Percentiles rank a stretch among this genome's conserved stretches.
Conservation (phyloP, 2,329 filamentous ascomycete species). For the Lojkania enalia region DNA sequence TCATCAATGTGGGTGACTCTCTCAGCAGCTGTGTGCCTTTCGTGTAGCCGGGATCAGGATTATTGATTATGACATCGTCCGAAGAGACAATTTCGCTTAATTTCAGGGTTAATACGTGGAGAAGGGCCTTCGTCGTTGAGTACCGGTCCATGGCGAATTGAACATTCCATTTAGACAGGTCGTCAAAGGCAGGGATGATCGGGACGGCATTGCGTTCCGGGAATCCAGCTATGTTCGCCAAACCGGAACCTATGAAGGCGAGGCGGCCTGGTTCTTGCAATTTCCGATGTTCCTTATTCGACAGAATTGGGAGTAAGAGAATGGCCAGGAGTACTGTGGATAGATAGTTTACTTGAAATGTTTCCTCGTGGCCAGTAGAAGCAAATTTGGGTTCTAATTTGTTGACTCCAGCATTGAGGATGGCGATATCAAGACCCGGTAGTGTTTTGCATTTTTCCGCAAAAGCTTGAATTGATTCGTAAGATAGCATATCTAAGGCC, state of each 20-base stretch:
- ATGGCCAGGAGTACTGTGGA: constrained; percentile 57
- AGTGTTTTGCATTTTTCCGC: constrained; percentile 16
- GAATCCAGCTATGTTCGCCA: too few relatives aligned
- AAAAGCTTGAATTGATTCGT: constrained; percentile 27
- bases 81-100: constrained; percentile 19
- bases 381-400: constrained; percentile 6
- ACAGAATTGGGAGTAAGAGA: constrained; percentile 48
- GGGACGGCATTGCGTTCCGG: constrained; percentile 13
- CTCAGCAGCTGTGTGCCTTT: constrained; percentile 52
- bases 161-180: too few relatives aligned
- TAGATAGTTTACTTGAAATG: constrained; percentile 60
- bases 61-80: constrained; percentile 46
- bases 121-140: constrained; percentile 22
- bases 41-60: constrained; percentile 52
- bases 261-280: constrained; percentile 12
- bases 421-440: constrained; percentile 24
- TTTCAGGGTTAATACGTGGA: constrained; percentile 20
- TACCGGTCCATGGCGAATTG: constrained; percentile 21
- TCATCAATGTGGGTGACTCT: too few relatives aligned
- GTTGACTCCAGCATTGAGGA: constrained; percentile 43
- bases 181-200: constrained; percentile 21
- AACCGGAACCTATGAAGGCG: too few relatives aligned
- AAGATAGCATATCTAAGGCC: constrained; percentile 30
- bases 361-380: constrained; percentile 36
- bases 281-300: too few relatives aligned